Base-by-base conservation (phyloP, 768 basidiomycete species). In the Tricholoma matsutake region DNA sequence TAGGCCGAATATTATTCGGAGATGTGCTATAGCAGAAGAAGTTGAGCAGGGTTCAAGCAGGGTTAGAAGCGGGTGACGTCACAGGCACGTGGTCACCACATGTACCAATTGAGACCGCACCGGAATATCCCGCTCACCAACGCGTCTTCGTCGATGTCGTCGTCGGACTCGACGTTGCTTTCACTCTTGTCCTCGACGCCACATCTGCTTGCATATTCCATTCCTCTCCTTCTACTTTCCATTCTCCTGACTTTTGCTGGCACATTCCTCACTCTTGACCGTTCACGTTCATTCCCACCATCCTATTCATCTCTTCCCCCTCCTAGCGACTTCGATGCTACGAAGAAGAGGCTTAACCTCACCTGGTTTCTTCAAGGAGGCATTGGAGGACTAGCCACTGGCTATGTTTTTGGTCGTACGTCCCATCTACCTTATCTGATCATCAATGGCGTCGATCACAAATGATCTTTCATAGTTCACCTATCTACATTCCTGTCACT, bases 191-290 rank as follows among this genome's bases (percentile, higher is more conserved):
- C 80, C 45, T 75, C 82, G 8, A 76, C 79, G 20, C 69, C 83
- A 4, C 84, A 82, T 67, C 69, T 78, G 25, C 78, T 89, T 31
- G 80, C 80, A 41, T 89, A 88, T 68, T 67, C 81, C 32, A 66
- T 89, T 28, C 87, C 87, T 55, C 75, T 91, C n/a, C 75, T 90
- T 32, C 69, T 84, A 3, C 61, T 85, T 5, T 88, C 87, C 9
- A 55, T 86, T 41, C 61, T 84, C 22, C 75, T 87, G 37, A 83
- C 82, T 6, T 86, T 88, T 67, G 76, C 86, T n/a, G 87, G 88
- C n/a, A 79, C 86, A 2, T 89, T 91, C 70, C 75, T 89, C 20
- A 88, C 82, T 16, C 80, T 91, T 54, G 87, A 89, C 68, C 85
- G 89, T 41, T 84, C 87, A 20, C 81, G 86, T 39, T 79, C 83